phyloP scores from a whole-genome alignment of 2,329 filamentous ascomycete species.

The Colletotrichum graminicola region DNA sequence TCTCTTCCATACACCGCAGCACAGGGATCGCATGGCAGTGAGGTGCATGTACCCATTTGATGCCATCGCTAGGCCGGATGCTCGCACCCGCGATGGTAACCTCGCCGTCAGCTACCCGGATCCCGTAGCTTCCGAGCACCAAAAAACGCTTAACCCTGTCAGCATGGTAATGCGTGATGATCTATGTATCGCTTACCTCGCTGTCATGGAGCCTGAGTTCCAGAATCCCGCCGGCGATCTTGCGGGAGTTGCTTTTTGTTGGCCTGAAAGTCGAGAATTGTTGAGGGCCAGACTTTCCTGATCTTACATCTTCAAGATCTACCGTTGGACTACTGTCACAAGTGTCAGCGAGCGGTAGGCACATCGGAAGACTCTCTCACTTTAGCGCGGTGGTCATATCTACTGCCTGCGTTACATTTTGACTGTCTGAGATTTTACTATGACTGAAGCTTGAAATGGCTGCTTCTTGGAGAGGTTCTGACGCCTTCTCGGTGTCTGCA shows the following conservation, averaged over 20 bases:
- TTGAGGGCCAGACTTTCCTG: slow-evolving; percentile 11
- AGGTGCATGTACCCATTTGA: slow-evolving; percentile 73
- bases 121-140: slow-evolving; percentile 75
- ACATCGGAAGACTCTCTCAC: neutral
- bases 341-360: neutral
- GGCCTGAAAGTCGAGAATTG: slow-evolving; percentile 62
- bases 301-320: neutral
- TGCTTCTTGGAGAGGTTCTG: neutral
- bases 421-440: neutral
- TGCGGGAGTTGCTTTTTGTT: slow-evolving; percentile 58
- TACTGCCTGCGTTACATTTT: neutral
- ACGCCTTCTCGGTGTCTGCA: slow-evolving; percentile 5
- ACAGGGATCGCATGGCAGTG: slow-evolving; percentile 78
- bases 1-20: slow-evolving; percentile 66
- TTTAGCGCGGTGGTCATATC: neutral
- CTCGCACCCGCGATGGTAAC: slow-evolving; percentile 75
- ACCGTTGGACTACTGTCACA: neutral
- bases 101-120: slow-evolving; percentile 72
- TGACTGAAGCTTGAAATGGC: neutral
- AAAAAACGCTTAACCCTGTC: slow-evolving; percentile 65
- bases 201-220: slow-evolving; percentile 60
- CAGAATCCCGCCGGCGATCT: slow-evolving; percentile 54
- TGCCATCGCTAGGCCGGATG: slow-evolving; percentile 61
- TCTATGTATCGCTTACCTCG: slow-evolving; percentile 55
- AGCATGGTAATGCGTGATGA: slow-evolving; percentile 20